These are phyloP conservation scores for Helicocarpus griseus DNA, from an alignment of 2,329 filamentous ascomycete genomes.

Conservation along the genomic window DNA sequence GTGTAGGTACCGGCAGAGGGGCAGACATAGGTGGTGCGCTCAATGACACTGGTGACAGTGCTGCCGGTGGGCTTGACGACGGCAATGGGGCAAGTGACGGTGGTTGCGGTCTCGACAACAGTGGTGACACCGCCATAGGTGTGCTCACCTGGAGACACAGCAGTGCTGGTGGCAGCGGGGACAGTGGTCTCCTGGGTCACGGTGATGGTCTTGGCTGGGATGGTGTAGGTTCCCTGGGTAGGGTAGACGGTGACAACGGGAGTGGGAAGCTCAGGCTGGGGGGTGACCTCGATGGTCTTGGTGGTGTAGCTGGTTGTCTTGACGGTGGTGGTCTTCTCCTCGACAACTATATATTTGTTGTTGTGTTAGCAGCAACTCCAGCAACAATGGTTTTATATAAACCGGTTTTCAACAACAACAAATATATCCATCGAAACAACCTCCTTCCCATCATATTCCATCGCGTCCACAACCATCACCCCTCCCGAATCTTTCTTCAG, in stretches of 20 bases:
- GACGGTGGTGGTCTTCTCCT: constrained; percentile 24
- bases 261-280: constrained; percentile 33
- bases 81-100: constrained; percentile 60
- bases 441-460: constrained; percentile 20
- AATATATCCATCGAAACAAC: background rate
- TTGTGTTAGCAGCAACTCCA: background rate
- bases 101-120: constrained; percentile 55
- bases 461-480: background rate
- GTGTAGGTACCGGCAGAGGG: constrained; percentile 66
- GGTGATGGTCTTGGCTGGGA: constrained; percentile 62
- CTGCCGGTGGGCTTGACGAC: constrained; percentile 49
- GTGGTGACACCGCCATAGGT: constrained; percentile 66
- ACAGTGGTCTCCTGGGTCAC: constrained; percentile 59
- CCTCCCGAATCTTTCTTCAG: constrained; percentile 21
- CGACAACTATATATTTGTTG: constrained; percentile 7
- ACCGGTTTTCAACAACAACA: background rate
- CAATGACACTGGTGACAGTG: constrained; percentile 57
- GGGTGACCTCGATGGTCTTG: constrained; percentile 23
- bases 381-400: background rate
- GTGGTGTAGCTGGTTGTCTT: constrained; percentile 31
- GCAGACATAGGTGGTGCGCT: constrained; percentile 64
- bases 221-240: constrained; percentile 63
- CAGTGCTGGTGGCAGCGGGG: constrained; percentile 52
- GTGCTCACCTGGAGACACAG: constrained; percentile 54
- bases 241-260: constrained; percentile 45